phyloP scores from a whole-genome alignment of 2,329 filamentous ascomycete species.

The Aspergillus unguis region DNA sequence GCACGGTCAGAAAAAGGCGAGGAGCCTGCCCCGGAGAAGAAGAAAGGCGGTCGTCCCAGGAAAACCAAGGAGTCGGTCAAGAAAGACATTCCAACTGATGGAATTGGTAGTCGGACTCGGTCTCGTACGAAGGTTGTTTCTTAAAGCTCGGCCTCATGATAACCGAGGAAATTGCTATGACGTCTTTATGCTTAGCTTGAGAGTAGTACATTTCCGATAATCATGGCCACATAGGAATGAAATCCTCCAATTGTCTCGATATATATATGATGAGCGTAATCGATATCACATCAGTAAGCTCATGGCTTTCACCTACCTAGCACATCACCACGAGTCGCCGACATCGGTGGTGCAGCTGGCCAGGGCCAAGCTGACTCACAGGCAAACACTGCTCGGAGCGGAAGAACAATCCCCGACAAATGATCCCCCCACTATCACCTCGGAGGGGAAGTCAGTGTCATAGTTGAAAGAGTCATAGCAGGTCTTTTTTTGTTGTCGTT shows the following conservation, averaged over 20 bases:
- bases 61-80: slow-evolving; percentile 31
- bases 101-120: slow-evolving; percentile 39
- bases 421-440: slow-evolving; percentile 27
- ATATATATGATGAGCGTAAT: background rate
- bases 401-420: slow-evolving; percentile 23
- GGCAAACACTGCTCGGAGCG: slow-evolving; percentile 22
- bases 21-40: slow-evolving; percentile 25
- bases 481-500: slow-evolving; percentile 11
- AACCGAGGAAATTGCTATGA: slow-evolving; percentile 1
- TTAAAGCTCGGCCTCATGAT: background rate
- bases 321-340: slow-evolving; percentile 8
- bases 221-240: background rate
- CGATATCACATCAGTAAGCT: background rate
- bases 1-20: slow-evolving; percentile 6
- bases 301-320: background rate
- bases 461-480: slow-evolving; percentile 16
- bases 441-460: slow-evolving; percentile 29
- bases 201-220: background rate
- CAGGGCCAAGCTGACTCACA: slow-evolving; percentile 20
- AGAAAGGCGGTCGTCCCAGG: slow-evolving; percentile 31
- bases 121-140: slow-evolving; percentile 35
- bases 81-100: slow-evolving; percentile 28
- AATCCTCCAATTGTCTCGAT: background rate
- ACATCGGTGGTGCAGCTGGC: slow-evolving; percentile 13
- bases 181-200: background rate